phyloP scores from a whole-genome alignment of 2,329 filamentous ascomycete species.

The Lecanicillium sp. region DNA sequence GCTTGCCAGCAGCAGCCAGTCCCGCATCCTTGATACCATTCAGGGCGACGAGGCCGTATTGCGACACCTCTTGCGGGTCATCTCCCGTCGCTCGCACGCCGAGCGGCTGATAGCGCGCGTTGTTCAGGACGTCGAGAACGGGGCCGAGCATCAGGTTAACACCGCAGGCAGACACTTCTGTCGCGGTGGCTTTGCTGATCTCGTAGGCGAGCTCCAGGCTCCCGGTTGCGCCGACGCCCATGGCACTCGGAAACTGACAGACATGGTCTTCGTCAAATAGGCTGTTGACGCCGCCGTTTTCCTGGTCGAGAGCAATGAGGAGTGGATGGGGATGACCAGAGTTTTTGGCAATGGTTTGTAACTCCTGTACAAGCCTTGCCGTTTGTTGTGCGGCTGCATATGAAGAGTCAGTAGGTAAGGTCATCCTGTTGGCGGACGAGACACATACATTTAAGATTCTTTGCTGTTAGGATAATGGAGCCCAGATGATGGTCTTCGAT shows the following conservation, averaged over 20 bases:
- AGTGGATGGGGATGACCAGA: conserved; percentile 85
- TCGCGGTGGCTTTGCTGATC: conserved; percentile 85
- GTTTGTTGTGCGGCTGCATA: conserved; percentile 87
- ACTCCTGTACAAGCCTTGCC: conserved; percentile 76
- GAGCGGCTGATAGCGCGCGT: conserved; percentile 82
- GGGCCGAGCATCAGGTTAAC: conserved; percentile 95
- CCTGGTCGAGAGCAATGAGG: conserved; percentile 87
- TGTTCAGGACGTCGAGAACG: conserved; percentile 87
- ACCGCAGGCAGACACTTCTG: conserved; percentile 85
- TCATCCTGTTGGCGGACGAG: too few species aligned
- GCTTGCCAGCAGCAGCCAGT: conserved; percentile 83
- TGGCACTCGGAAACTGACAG: conserved; percentile 91
- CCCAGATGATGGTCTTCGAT: conserved; percentile 84
- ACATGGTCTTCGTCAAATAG: conserved; percentile 94
- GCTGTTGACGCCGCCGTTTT: conserved; percentile 97
- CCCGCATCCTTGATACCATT: conserved; percentile 90
- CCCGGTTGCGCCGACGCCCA: conserved; percentile 92
- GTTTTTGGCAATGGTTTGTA: conserved; percentile 86
- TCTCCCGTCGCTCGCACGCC: conserved; percentile 87
- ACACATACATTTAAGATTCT: conserved; percentile 76
- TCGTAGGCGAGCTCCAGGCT: conserved; percentile 79
- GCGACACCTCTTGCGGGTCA: conserved; percentile 89
- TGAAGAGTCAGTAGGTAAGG: too few species aligned
- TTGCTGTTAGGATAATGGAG: conserved; percentile 75
- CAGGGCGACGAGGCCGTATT: conserved; percentile 84